Evolutionary conservation across 1,284 basidiomycete species (phyloP).

Genomic region (Tausonia pullulans): DNA sequence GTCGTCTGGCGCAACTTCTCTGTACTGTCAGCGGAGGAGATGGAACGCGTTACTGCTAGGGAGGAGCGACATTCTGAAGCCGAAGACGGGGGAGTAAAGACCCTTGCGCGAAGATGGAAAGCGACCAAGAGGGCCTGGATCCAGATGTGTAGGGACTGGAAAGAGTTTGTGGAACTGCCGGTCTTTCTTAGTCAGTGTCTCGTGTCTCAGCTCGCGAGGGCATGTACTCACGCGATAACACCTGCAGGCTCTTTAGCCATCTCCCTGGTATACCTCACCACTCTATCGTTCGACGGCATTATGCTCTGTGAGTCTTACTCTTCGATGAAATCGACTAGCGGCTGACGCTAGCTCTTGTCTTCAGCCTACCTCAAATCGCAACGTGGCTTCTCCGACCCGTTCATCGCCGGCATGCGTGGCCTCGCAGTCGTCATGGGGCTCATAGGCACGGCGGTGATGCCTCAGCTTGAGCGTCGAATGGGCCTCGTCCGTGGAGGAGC

Average conservation of each 20-base stretch:
- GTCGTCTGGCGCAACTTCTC: constrained; percentile 32
- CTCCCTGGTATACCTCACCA: constrained; percentile 39
- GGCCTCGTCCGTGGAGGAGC: constrained; percentile 39
- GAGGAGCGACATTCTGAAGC: neutral
- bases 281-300: constrained; percentile 36
- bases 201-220: neutral
- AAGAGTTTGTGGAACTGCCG: constrained; percentile 34
- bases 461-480: constrained; percentile 32
- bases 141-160: constrained; percentile 31
- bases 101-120: neutral
- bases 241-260: constrained; percentile 27
- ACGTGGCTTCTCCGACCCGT: constrained; percentile 26
- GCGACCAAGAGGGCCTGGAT: neutral
- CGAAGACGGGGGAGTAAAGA: neutral
- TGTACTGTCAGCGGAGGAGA: constrained; percentile 20
- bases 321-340: too few species aligned
- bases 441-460: constrained; percentile 39
- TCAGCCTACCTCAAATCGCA: constrained; percentile 23
- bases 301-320: constrained; percentile 19
- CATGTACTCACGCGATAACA: too few species aligned
- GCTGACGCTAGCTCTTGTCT: neutral
- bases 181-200: constrained; percentile 33
- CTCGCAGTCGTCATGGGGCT: constrained; percentile 38
- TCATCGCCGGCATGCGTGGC: constrained; percentile 38
- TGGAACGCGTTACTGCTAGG: neutral